Evolutionary conservation across 306 rosid species (phyloP), one percentile per base, ranked within the genome.

Genomic region (Hippophae gyantsensis): DNA sequence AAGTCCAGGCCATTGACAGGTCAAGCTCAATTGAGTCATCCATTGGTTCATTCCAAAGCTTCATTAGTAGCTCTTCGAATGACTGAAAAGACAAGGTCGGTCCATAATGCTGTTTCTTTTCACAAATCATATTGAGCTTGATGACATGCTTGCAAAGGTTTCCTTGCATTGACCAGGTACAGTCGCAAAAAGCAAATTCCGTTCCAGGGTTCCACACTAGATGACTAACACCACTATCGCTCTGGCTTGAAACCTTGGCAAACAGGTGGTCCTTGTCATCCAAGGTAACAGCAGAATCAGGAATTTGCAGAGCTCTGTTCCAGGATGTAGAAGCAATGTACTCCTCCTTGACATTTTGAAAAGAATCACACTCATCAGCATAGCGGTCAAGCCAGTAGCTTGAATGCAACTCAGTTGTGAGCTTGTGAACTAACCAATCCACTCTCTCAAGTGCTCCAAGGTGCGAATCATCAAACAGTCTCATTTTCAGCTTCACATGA

Each of bases 341-440:
- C 49, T 86, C 94, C 66, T 85, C 96, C 79, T 92, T 83, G 9
- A 88, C 83, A 64, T 76, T 92, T 78, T 78, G 95, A 78, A 92
- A 87, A 50, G 93, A 85, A 74, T 80, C 95, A 65, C 93, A 85
- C 72, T 92, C 96, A 55, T 92, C 99, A 47, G 99, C 95, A 58
- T 70, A 85, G 46, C 88, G 93, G 63, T 87, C 95, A 58, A 92
- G 90, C 89, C 89, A 92, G 71, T 80, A 88, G 81, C 95, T 78
- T 32, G 95, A 92, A 81, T 88, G 96, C 73, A 92, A 72, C 69
- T 92, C 95, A 6, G 93, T 88, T 50, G 96, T 92, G 63, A 92
- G 71, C 86, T 85, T 92, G 81, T 92, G 95, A 54, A 85, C 98
- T 58, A 85, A 77, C 96, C 96, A 87, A 71, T 92, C 98, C n/a